Percentiles rank a stretch among this genome's conserved stretches.
These are phyloP conservation scores for Epichloe gansuensis DNA, from an alignment of 2,329 filamentous ascomycete genomes.

Conservation along the genomic window DNA sequence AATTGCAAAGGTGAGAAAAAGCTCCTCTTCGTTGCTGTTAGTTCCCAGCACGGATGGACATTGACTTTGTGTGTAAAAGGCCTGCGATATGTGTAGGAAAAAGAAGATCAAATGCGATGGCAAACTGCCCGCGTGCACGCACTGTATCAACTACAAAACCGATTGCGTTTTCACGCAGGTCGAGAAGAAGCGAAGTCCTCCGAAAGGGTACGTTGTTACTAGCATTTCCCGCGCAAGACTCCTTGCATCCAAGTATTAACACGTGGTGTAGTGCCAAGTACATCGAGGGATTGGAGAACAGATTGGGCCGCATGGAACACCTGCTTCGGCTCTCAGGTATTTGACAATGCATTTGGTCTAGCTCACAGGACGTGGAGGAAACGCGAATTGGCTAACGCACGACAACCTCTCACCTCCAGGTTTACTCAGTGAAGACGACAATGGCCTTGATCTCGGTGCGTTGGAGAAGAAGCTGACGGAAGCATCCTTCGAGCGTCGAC, in stretches of 20 bases:
- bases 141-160: constrained; percentile 96
- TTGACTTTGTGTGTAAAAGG: constrained; percentile 34
- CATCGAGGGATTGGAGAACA: constrained; percentile 91
- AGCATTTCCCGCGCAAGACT: background rate
- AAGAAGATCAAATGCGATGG: constrained; percentile 98
- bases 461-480: constrained; percentile 65
- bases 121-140: constrained; percentile 85
- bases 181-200: constrained; percentile 95
- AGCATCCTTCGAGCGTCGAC: constrained; percentile 40
- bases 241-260: background rate
- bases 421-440: constrained; percentile 73
- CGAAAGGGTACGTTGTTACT: constrained; percentile 65
- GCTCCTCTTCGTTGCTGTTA: background rate
- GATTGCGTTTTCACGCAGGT: constrained; percentile 96
- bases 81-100: constrained; percentile 93
- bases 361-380: background rate
- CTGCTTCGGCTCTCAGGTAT: constrained; percentile 68
- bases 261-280: constrained; percentile 66
- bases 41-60: background rate
- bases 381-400: background rate
- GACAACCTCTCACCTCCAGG: constrained; percentile 29
- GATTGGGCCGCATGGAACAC: constrained; percentile 90
- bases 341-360: background rate
- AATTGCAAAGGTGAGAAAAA: constrained; percentile 63
- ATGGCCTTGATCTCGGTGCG: constrained; percentile 76